phyloP scores from a whole-genome alignment of 106 monocot genomes.

The Phalaenopsis aphrodite region DNA sequence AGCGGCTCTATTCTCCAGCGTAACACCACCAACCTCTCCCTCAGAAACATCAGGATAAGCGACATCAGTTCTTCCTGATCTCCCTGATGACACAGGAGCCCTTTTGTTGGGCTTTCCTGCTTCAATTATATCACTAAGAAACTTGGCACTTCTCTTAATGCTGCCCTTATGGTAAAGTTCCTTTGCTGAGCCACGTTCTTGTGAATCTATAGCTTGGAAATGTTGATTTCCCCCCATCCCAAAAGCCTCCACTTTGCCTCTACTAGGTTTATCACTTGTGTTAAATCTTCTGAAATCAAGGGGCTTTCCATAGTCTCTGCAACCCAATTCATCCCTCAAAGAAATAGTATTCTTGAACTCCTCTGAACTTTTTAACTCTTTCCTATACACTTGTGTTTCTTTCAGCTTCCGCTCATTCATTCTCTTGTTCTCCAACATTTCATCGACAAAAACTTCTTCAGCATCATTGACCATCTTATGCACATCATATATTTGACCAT shows the following conservation, averaged over 20 bases:
- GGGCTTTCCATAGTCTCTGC: background rate
- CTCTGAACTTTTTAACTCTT: background rate
- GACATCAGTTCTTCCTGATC: constrained; percentile 4
- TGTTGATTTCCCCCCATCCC: constrained; percentile 8
- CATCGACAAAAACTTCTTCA: background rate
- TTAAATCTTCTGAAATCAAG: background rate
- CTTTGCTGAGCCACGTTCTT: constrained; percentile 4
- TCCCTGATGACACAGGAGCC: constrained; percentile 7
- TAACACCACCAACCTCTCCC: constrained; percentile 16
- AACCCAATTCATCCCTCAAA: background rate
- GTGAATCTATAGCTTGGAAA: background rate
- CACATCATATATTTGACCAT: background rate
- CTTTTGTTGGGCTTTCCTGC: constrained; percentile 6
- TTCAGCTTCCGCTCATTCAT: background rate
- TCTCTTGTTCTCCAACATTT: background rate
- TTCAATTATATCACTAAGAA: background rate
- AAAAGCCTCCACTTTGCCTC: constrained; percentile 2
- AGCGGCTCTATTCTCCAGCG: constrained; percentile 70
- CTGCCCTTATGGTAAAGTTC: constrained; percentile 2
- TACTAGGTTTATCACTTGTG: background rate
- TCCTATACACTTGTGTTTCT: background rate
- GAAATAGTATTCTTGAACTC: background rate
- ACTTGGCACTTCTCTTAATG: constrained; percentile 5
- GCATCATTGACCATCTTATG: background rate
- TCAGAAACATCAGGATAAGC: constrained; percentile 6